A percentile compares a stretch with the other conserved stretches of the same genome.
Conservation (phyloP, 495 filamentous ascomycete genomes). For the Acidiella bohemica region DNA sequence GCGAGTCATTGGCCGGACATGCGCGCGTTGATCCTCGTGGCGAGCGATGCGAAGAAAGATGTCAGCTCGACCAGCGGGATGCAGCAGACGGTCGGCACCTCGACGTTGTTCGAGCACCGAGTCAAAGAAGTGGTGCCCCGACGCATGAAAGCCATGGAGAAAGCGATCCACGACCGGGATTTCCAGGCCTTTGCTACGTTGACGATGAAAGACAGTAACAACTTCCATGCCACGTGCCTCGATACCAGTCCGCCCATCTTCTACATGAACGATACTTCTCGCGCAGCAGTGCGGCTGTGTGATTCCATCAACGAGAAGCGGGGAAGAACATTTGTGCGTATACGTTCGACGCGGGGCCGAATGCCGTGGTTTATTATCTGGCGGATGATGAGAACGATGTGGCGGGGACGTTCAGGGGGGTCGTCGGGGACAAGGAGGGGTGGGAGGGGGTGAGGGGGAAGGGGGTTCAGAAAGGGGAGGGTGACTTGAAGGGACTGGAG, state of each 20-base stretch:
- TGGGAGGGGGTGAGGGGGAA: slow-evolving; percentile 36
- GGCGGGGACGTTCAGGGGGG: slow-evolving; percentile 51
- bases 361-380: slow-evolving; percentile 88
- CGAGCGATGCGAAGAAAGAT: slow-evolving; percentile 84
- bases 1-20: slow-evolving; percentile 87
- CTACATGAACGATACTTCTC: slow-evolving; percentile 88
- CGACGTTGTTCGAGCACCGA: slow-evolving; percentile 62
- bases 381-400: slow-evolving; percentile 61
- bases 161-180: slow-evolving; percentile 59
- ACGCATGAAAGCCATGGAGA: slow-evolving; percentile 77
- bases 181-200: slow-evolving; percentile 79
- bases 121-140: slow-evolving; percentile 61
- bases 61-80: slow-evolving; percentile 84
- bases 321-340: slow-evolving; percentile 73
- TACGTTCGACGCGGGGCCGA: slow-evolving; percentile 95
- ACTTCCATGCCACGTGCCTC: slow-evolving; percentile 86
- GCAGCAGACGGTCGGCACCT: slow-evolving; percentile 88
- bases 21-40: slow-evolving; percentile 81
- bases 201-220: slow-evolving; percentile 92
- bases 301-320: slow-evolving; percentile 64
- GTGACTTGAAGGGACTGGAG: slow-evolving; percentile 35
- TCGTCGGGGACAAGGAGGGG: slow-evolving; percentile 32
- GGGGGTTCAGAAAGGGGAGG: slow-evolving; percentile 35
- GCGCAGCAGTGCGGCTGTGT: slow-evolving; percentile 72
- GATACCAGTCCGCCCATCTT: slow-evolving; percentile 96